These are phyloP conservation scores for Leccinum subtestaceum DNA, from an alignment of 768 basidiomycete species.

Conservation along the genomic window DNA sequence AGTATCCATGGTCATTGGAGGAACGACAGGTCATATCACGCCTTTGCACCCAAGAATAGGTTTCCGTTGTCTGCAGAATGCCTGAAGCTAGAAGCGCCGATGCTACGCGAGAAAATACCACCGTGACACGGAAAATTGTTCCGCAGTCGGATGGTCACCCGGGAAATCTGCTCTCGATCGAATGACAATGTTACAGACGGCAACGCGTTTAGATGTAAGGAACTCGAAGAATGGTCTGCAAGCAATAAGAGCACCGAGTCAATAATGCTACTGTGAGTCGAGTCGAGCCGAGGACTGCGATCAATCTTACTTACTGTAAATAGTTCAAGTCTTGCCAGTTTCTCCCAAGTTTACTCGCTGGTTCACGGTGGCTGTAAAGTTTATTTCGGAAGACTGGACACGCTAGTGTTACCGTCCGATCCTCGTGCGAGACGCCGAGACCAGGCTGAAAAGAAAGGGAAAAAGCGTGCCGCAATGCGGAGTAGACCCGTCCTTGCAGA, in stretches of 20 bases:
- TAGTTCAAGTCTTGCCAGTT: neutral
- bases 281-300: neutral
- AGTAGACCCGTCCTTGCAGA: neutral
- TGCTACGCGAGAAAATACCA: neutral
- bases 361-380: neutral
- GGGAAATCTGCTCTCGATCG: neutral
- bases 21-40: neutral
- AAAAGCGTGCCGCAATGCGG: neutral
- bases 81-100: neutral
- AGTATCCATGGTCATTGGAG: neutral
- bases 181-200: neutral
- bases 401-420: neutral
- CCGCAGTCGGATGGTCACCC: neutral
- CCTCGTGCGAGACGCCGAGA: constrained; percentile 1
- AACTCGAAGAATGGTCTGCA: neutral
- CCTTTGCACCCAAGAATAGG: neutral
- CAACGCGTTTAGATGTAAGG: neutral
- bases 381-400: neutral
- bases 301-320: neutral
- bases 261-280: neutral
- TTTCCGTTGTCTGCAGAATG: neutral
- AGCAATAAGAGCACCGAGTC: neutral
- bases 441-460: neutral
- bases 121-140: constrained; percentile 1
- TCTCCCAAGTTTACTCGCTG: neutral